Evolutionary conservation across 1,139 yeast genomes (phyloP).

Genomic region (Taiozyma sp.): DNA sequence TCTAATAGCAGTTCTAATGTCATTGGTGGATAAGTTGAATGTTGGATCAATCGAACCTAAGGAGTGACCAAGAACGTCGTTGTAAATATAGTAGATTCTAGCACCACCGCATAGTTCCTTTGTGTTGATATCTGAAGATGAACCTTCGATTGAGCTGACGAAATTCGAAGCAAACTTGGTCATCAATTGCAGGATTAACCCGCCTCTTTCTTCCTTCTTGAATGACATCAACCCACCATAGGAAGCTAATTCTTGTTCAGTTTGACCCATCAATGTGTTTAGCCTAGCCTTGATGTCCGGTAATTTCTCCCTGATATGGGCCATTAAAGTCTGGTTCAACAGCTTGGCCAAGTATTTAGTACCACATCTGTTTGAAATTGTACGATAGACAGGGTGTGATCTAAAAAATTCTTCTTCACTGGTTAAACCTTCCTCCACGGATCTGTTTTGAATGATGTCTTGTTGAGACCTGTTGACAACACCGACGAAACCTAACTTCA

Average conservation of each 20-base stretch:
- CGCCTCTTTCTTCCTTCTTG: conserved; percentile 65
- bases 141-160: conserved; percentile 89
- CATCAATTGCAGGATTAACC: conserved; percentile 81
- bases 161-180: conserved; percentile 87
- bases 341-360: conserved; percentile 82
- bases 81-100: conserved; percentile 86
- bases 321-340: conserved; percentile 83
- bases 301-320: conserved; percentile 85
- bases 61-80: conserved; percentile 82
- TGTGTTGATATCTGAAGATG: conserved; percentile 75
- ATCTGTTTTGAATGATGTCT: conserved; percentile 77
- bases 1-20: conserved; percentile 92
- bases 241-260: conserved; percentile 85
- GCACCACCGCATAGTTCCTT: conserved; percentile 99
- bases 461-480: conserved; percentile 96
- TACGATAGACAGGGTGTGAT: conserved; percentile 81
- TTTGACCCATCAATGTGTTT: conserved; percentile 91
- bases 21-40: conserved; percentile 68
- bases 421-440: conserved; percentile 72
- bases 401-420: conserved; percentile 79
- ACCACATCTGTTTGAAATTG: conserved; percentile 86
- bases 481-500: conserved; percentile 92
- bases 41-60: conserved; percentile 80
- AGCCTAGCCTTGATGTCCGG: conserved; percentile 96
- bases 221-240: conserved; percentile 63